Conservation (phyloP, 129 eudicot genomes). For the Escallonia rubra region DNA sequence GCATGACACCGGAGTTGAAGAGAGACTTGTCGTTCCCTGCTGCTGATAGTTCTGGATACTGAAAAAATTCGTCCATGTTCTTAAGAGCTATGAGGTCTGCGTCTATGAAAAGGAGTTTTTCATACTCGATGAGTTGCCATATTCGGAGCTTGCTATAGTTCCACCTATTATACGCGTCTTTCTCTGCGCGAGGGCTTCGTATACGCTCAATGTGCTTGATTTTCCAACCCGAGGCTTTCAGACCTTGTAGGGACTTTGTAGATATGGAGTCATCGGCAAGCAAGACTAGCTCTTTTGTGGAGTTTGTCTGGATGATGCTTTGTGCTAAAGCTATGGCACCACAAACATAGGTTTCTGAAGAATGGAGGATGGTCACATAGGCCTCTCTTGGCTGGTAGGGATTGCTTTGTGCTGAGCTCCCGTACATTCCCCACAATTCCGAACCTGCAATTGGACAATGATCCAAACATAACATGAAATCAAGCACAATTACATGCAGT, state of each 20-base stretch:
- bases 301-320: conserved; percentile 62
- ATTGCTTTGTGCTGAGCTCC: background rate
- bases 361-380: conserved; percentile 69
- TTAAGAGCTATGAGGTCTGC: conserved; percentile 54
- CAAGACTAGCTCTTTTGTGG: conserved; percentile 64
- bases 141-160: conserved; percentile 82
- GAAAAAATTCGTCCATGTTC: conserved; percentile 49
- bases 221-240: conserved; percentile 71
- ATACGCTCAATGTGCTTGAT: conserved; percentile 60
- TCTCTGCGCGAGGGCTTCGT: conserved; percentile 55
- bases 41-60: conserved; percentile 59
- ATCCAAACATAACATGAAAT: no score
- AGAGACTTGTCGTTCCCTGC: conserved; percentile 32
- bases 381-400: conserved; percentile 47
- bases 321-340: conserved; percentile 87
- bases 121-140: conserved; percentile 65
- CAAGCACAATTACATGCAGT: no score
- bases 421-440: background rate
- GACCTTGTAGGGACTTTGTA: conserved; percentile 32
- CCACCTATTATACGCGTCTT: conserved; percentile 60
- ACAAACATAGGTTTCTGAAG: conserved; percentile 74
- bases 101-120: conserved; percentile 71
- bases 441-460: background rate
- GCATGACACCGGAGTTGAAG: conserved; percentile 73
- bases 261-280: conserved; percentile 65